Conservation (phyloP, 2,329 filamentous ascomycete species). For the Ceratocystis cacaofunesta region DNA sequence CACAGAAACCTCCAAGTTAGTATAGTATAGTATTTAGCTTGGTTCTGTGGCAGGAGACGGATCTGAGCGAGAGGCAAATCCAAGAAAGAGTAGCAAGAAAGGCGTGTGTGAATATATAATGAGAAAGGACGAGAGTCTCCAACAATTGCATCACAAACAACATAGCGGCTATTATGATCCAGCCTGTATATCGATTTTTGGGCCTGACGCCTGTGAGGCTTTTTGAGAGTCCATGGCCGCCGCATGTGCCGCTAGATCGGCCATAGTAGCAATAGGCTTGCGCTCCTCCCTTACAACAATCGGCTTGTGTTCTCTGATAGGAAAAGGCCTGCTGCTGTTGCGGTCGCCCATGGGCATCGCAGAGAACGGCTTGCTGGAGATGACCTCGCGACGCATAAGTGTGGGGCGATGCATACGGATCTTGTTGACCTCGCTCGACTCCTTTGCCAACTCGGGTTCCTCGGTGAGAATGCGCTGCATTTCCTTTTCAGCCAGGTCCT, state of each 20-base stretch:
- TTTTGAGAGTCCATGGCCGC: conserved; percentile 1
- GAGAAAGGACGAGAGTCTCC: not conserved
- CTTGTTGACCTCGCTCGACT: conserved; percentile 28
- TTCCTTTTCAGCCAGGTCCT: conserved; percentile 45
- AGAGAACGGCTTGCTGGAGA: conserved; percentile 18
- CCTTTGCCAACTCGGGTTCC: conserved; percentile 31
- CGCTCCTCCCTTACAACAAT: not conserved
- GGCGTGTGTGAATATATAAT: not conserved
- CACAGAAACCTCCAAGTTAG: not conserved
- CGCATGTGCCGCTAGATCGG: not conserved
- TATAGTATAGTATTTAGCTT: not conserved
- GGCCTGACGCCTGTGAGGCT: not conserved
- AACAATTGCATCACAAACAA: not conserved
- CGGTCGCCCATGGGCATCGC: not conserved
- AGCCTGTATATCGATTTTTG: not conserved
- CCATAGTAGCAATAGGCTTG: conserved; percentile 7
- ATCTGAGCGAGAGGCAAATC: conserved; percentile 8
- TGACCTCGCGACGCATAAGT: conserved; percentile 36
- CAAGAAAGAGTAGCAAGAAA: conserved; percentile 9
- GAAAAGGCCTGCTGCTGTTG: not conserved
- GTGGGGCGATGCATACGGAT: conserved; percentile 37
- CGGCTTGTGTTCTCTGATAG: not conserved
- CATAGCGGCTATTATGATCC: not conserved
- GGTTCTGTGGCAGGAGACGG: not conserved
- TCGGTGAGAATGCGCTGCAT: conserved; percentile 41